Base-by-base conservation (phyloP, 2,329 filamentous ascomycete species). In the Monilinia fructigena region DNA sequence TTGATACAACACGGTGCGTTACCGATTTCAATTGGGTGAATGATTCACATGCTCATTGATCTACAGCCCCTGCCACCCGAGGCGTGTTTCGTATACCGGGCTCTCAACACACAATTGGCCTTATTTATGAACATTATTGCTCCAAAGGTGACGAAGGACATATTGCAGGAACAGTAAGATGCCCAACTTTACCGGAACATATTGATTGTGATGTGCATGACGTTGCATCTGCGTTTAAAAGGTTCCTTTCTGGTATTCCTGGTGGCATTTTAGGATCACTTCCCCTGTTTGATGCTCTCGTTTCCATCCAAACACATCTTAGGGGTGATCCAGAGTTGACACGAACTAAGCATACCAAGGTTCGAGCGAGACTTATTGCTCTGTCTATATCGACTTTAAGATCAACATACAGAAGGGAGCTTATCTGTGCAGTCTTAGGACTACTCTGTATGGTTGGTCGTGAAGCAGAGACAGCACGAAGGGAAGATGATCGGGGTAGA, bases 351-450 rank as follows among this genome's bases (percentile, higher is more conserved):
- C 80, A 85, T 67, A 83, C 78, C 47, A 85, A 82, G 69, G 76
- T 87, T 18, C 82, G 84, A n/a, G 86, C 86, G 10, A 81, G 86
- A n/a, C 79, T 90, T 4, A 87, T 90, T 68, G 87, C 87, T 1
- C 77, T 90, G 45, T 86, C 86, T 10, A 81, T 90, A 53, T 81
- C 81, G 1, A 84, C 84, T 0, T 77, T 89, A n/a, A 79, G 80
- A 65, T 89, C 86, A 0, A 82, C 82, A 63, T 85, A 85, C 68
- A 82, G 86, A 53, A 80, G 87, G 31, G 85, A 89, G 56, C 77
- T 90, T 4, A 86, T 90, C 54, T 89, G 85, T 68, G 85, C 86
- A 6, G 86, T 90, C 0, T 87, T 90, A 73, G 88, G 87, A 0
- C 78, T 90, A 16, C 78, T 90, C 14, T 86, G 83, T 63, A 78